Percentiles rank a stretch among this genome's conserved stretches.
Conservation (phyloP, 495 filamentous ascomycete genomes). For the Talaromyces proteolyticus region DNA sequence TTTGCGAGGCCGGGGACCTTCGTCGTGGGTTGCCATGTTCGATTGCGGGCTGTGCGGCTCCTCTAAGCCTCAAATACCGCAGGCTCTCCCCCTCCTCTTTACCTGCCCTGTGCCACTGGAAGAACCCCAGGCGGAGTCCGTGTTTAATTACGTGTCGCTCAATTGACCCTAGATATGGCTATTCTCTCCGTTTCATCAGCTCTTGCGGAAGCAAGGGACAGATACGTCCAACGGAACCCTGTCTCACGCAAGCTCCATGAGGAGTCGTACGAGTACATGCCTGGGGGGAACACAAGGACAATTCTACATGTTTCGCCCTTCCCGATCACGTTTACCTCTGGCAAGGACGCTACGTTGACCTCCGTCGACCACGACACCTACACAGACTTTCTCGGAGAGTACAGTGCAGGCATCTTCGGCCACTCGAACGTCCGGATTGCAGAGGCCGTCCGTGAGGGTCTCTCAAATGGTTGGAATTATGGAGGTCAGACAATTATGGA, state of each 20-base stretch:
- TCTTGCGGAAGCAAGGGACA: slow-evolving; percentile 5
- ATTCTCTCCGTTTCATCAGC: not conserved
- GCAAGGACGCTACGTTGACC: slow-evolving; percentile 27
- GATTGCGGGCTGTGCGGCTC: too few species aligned
- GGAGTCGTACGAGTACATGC: slow-evolving; percentile 32
- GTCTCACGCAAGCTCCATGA: slow-evolving; percentile 26
- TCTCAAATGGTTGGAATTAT: slow-evolving; percentile 21
- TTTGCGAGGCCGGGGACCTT: too few species aligned
- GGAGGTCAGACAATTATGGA: slow-evolving; percentile 23
- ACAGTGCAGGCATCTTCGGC: slow-evolving; percentile 38
- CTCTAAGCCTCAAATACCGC: too few species aligned
- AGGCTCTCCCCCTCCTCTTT: too few species aligned
- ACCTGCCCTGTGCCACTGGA: too few species aligned
- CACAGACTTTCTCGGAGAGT: slow-evolving; percentile 36
- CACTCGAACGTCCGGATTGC: slow-evolving; percentile 37
- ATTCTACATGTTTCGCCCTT: slow-evolving; percentile 52
- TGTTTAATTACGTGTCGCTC: too few species aligned
- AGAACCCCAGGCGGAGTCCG: too few species aligned
- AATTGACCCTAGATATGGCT: too few species aligned
- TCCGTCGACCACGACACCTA: slow-evolving; percentile 35
- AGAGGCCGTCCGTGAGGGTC: slow-evolving; percentile 15
- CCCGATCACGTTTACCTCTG: slow-evolving; percentile 40
- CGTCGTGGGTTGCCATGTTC: too few species aligned
- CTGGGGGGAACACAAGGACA: slow-evolving; percentile 58
- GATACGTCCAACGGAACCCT: slow-evolving; percentile 23